A percentile compares a stretch with the other conserved stretches of the same genome.
Conservation (phyloP, 257 asterid species). For the Petunia secreta region DNA sequence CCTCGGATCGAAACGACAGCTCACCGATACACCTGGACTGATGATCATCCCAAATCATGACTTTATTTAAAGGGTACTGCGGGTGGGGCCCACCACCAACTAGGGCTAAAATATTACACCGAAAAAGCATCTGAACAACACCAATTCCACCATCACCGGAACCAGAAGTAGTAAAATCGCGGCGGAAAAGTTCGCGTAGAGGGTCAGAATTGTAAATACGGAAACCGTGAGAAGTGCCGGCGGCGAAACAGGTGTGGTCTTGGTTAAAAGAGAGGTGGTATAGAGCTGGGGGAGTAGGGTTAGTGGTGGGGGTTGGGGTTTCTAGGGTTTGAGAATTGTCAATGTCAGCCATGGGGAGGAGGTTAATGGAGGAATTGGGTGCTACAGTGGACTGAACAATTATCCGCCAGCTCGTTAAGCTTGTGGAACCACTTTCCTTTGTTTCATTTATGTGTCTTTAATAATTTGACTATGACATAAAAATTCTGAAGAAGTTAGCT, state of each 20-base stretch:
- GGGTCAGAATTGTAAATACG: conserved; percentile 89
- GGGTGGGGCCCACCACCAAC: conserved; percentile 90
- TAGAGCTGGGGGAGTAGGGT: conserved; percentile 50
- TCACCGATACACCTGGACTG: conserved; percentile 86
- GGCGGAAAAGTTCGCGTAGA: conserved; percentile 77
- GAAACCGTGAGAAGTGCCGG: conserved; percentile 79
- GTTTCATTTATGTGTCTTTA: no score
- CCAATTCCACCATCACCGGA: conserved; percentile 68
- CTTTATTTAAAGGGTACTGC: conserved; percentile 78
- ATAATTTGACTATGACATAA: no score
- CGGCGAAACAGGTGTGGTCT: conserved; percentile 80
- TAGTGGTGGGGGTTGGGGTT: conserved; percentile 18
- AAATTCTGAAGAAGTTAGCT: no score
- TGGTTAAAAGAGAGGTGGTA: conserved; percentile 84
- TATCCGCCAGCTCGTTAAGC: no score
- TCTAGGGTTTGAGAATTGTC: no score
- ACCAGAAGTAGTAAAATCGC: conserved; percentile 55
- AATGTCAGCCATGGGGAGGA: no score
- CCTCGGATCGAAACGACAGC: conserved; percentile 81
- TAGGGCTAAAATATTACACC: conserved; percentile 74
- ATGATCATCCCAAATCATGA: conserved; percentile 95
- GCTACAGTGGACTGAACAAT: no score
- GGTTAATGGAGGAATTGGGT: no score
- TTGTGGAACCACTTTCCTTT: no score
- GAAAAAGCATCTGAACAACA: conserved; percentile 84